Conservation (phyloP, 768 basidiomycete species). For the Agrocybe praecox region DNA sequence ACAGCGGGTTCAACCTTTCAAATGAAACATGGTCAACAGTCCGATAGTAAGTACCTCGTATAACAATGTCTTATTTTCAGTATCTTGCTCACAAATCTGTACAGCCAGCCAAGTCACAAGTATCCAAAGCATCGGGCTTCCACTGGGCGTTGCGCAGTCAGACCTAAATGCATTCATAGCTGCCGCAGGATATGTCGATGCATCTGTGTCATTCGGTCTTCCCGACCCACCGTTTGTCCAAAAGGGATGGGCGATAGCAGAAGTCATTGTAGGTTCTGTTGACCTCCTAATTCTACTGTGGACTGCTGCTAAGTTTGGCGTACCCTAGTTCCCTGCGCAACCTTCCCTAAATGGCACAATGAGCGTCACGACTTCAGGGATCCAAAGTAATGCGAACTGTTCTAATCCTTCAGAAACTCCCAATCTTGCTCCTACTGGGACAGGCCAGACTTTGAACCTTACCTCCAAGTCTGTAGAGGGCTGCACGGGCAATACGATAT, state of each 20-base stretch:
- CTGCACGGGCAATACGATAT: conserved; percentile 40
- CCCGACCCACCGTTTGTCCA: conserved; percentile 61
- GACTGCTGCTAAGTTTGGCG: neutral
- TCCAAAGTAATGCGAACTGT: conserved; percentile 52
- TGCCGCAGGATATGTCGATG: conserved; percentile 57
- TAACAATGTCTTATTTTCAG: neutral
- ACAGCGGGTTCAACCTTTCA: conserved; percentile 47
- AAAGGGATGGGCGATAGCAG: conserved; percentile 52
- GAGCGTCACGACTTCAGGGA: conserved; percentile 52
- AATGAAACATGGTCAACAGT: conserved; percentile 29
- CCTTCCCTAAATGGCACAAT: conserved; percentile 55
- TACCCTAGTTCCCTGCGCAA: conserved; percentile 43
- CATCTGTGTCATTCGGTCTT: conserved; percentile 44
- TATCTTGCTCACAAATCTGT: conserved; percentile 24
- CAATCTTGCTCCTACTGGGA: conserved; percentile 15
- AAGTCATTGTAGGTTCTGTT: conserved; percentile 48
- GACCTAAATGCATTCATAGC: conserved; percentile 58
- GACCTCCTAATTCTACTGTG: neutral
- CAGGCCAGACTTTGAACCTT: conserved; percentile 35
- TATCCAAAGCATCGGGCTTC: conserved; percentile 44
- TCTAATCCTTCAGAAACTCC: conserved; percentile 33
- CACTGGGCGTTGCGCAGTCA: conserved; percentile 34
- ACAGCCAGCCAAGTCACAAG: conserved; percentile 33
- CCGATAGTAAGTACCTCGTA: conserved; percentile 19
- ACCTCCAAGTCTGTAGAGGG: conserved; percentile 47